Base-by-base conservation (phyloP, 78 protist species). In the Dictyostelium purpureum region DNA sequence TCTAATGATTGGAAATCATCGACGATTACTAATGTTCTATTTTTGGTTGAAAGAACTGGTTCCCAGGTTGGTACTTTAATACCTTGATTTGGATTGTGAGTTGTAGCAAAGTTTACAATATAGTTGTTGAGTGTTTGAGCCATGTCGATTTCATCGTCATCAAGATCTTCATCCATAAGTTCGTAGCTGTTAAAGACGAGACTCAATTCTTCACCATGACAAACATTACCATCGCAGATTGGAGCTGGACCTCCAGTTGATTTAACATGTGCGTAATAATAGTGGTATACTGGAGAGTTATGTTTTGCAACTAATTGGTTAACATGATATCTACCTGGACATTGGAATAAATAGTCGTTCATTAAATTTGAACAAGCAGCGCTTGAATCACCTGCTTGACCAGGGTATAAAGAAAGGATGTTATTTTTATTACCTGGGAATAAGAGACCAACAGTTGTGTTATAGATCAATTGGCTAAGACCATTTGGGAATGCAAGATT, bases 121-220 rank as follows among this genome's bases (percentile, higher is more conserved):
- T 85, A 85, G 63, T 66, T 69, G 16, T 73, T 85, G 26, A 85
- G 28, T 14, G 26, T 28, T 4, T 45, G 38, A 7, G 82, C 56
- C 26, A 85, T 6, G 31, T 9, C 0, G 18, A 37, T 26, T 73
- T 85, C 92, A 9, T 73, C 83, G 4, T 63, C 52, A 14, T 66
- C 88, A 4, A 56, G 26, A 1, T 7, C 0, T 40, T n/a, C 40
- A 40, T 12, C 76, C 7, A 69, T 2, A 6, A 28, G 19, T 35
- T n/a, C 26, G 40, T 69, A 69, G 4, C 33, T 19, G 56, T 81
- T 65, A 18, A 69, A 94, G 1, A 94, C 77, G 49, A 45, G 66
- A 38, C 79, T 67, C 10, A 94, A 26, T 51, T 94, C 96, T 6
- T 26, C 0, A 38, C 88, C 94, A 47, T 94, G 96, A 54, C 95